A percentile compares a stretch with the other conserved stretches of the same genome.
phyloP scores from a whole-genome alignment of 73 alveolate species.

The Paramecium tetraurelia region DNA sequence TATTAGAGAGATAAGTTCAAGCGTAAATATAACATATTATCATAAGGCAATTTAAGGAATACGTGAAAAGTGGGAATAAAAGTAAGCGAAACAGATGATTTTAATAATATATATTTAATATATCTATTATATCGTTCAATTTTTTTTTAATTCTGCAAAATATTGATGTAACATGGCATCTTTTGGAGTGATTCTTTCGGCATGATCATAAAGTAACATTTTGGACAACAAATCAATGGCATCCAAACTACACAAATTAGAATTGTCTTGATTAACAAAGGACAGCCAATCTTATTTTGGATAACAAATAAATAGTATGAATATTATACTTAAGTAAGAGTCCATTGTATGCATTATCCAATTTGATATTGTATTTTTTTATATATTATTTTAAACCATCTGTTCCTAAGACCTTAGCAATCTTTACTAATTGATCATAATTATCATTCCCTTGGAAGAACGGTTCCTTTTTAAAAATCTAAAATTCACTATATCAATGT shows the following conservation, averaged over 20 bases:
- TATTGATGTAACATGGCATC: slow-evolving; percentile 97
- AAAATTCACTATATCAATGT: neutral
- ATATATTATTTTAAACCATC: slow-evolving; percentile 71
- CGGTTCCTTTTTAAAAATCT: slow-evolving; percentile 96
- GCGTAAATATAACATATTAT: neutral
- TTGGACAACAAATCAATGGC: slow-evolving; percentile 95
- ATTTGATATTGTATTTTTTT: slow-evolving; percentile 62
- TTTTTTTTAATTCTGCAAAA: slow-evolving; percentile 65
- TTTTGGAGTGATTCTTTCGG: slow-evolving; percentile 86
- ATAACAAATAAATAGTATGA: neutral
- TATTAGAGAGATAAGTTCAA: neutral
- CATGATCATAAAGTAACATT: slow-evolving; percentile 93
- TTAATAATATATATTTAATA: neutral
- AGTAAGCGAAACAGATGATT: neutral
- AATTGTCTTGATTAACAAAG: slow-evolving; percentile 84
- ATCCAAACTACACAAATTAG: slow-evolving; percentile 86
- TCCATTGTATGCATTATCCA: slow-evolving; percentile 69
- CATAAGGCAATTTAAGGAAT: neutral
- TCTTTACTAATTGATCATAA: slow-evolving; percentile 94
- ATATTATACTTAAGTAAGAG: slow-evolving; percentile 56
- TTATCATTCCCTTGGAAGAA: slow-evolving; percentile 98
- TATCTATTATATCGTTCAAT: neutral
- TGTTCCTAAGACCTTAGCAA: slow-evolving; percentile 95
- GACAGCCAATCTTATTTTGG: slow-evolving; percentile 56
- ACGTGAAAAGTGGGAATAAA: neutral